Base-by-base conservation (phyloP, 164 flowering plant species). In the Paratinospora sagittata region DNA sequence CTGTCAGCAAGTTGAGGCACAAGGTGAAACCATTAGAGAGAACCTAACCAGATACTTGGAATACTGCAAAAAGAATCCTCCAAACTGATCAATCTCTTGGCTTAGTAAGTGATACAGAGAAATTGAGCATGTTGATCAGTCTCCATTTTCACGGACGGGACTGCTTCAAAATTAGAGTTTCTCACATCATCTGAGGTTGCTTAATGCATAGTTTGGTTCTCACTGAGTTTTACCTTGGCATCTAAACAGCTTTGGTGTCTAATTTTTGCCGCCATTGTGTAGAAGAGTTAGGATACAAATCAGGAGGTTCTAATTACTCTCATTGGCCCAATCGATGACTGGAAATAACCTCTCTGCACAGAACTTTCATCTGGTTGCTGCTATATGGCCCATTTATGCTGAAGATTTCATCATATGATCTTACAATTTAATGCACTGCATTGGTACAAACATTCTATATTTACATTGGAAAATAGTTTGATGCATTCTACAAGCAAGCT, bases 1-100 rank as follows among this genome's bases (percentile, higher is more conserved):
- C 9, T 89, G 92, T 75, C 84, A 80, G 79, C 86, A 83, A 71
- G 79, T 76, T 47, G 89, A 89, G 72, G 70, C 83, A 2, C 26
- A 73, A 39, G 93, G 89, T 41, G 78, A 67, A 33, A 69, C 75
- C 73, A 34, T 78, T 81, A 83, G 91, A 62, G 87, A 87, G 21
- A 75, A 78, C 45, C 72, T 88, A 52, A 81, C 76, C n/a, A 78
- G 76, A 36, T 65, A 84, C 70, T 71, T 86, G 57, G 61, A 55
- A n/a, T 23, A n/a, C 61, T 55, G 61, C 61, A 55, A 52, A n/a
- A 52, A 52, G 21, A 17, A 52, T 17, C 23, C 24, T n/a, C 10
- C 61, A 19, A 21, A 19, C 24, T 55, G 24, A 55, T n/a, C 24
- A 55, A 55, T 21, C 61, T 21, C 21, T n/a, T 19, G 61, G 24